Conservation (phyloP, 305 asterid species). For the Fraxinus greggii region DNA sequence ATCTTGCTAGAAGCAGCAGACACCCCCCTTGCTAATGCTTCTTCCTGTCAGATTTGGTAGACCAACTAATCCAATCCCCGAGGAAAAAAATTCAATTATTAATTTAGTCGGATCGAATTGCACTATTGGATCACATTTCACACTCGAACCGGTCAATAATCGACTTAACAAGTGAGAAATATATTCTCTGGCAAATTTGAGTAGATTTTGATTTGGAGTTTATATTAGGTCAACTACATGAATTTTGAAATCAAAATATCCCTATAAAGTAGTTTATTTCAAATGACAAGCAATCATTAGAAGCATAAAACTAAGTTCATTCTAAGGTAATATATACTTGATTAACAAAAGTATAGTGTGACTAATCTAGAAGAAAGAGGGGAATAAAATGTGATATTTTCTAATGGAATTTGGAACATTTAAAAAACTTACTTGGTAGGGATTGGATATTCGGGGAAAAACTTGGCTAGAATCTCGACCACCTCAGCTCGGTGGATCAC, state of each 20-base stretch:
- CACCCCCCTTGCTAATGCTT: background rate
- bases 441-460: conserved; percentile 80
- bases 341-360: background rate
- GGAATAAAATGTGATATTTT: background rate
- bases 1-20: too few relatives aligned
- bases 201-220: background rate
- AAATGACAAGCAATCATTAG: background rate
- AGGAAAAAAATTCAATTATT: background rate
- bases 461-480: conserved; percentile 71
- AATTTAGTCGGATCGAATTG: background rate
- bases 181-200: background rate
- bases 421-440: conserved; percentile 71
- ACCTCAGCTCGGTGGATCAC: conserved; percentile 89
- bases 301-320: background rate
- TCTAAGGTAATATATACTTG: background rate
- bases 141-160: background rate
- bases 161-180: background rate
- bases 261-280: background rate
- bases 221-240: background rate
- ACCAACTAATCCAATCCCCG: background rate
- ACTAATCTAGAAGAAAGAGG: background rate
- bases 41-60: background rate
- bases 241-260: background rate
- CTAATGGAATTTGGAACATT: background rate
- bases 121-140: background rate